phyloP scores from a whole-genome alignment of 768 basidiomycete genomes.

The Boletus pseudopeckii region DNA sequence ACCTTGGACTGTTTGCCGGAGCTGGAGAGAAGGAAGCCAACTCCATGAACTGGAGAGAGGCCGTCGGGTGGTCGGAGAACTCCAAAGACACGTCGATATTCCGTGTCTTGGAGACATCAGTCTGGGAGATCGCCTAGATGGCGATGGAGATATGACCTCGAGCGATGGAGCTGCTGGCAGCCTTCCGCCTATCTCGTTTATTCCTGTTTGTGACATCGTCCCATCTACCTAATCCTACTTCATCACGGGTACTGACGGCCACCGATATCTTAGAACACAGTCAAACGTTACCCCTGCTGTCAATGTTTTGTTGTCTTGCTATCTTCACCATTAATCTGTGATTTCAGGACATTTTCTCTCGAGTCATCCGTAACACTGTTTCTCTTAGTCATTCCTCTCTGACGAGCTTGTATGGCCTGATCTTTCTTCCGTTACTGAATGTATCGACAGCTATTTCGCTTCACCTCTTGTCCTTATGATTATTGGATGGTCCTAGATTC shows the following conservation, averaged over 20 bases:
- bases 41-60: constrained; percentile 73
- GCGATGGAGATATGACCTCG: not conserved
- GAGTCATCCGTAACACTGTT: constrained; percentile 8
- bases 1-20: constrained; percentile 67
- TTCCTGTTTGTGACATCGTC: constrained; percentile 7
- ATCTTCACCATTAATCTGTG: constrained; percentile 9
- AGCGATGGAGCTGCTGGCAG: constrained; percentile 20
- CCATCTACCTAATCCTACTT: constrained; percentile 9
- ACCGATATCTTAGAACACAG: constrained; percentile 28
- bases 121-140: constrained; percentile 62
- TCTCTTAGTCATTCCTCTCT: constrained; percentile 8
- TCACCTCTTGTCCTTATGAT: constrained; percentile 13
- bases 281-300: constrained; percentile 19
- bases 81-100: constrained; percentile 72
- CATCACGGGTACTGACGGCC: constrained; percentile 7
- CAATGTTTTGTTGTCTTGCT: constrained; percentile 20
- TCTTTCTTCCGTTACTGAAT: constrained; percentile 14
- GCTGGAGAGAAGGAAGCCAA: constrained; percentile 88
- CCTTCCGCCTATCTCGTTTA: constrained; percentile 2
- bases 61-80: constrained; percentile 78
- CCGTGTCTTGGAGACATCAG: constrained; percentile 74
- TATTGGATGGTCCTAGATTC: constrained; percentile 9
- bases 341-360: constrained; percentile 8
- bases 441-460: constrained; percentile 26
- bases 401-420: constrained; percentile 6